Evolutionary conservation across 768 basidiomycete genomes (phyloP), one percentile per base, ranked within the genome.

Genomic region (Rickenella mellea): DNA sequence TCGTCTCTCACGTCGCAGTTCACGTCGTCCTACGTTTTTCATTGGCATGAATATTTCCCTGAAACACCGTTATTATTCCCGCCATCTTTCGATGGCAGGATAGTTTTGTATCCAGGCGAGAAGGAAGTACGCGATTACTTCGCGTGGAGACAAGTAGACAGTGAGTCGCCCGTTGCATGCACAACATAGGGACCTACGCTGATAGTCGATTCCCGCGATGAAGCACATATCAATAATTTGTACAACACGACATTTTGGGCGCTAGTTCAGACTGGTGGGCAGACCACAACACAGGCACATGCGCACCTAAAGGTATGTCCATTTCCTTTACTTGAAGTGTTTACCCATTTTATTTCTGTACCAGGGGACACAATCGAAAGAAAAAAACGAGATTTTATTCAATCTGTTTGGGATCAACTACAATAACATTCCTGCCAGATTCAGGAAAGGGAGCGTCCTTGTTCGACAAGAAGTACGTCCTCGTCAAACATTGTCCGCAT

Each of bases 211-310:
- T 6, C 8, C 39, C 39, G 48, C 43, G 44, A 39, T 48, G 19
- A 57, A 97, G 93, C 96, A 0, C 96, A 99, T 57, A 84, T 98
- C 57, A 99, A 99, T 57, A 99, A 99, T 57, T 65, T 99, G 19
- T 93, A 98, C 65, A 99, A 99, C 55, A 97, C 96, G 0, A 69
- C 67, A 0, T 99, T 98, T 55, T 98, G 94, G 96, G 86, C 91
- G 0, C 73, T 99, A 26, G 78, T 98, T 0, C 81, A 82, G 32
- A 72, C 86, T 51, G 85, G 81, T n/a, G 83, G 81, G 0, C 67
- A 85, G 57, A 79, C 78, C 1, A 79, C 82, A 1, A 69, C 78
- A 2, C 75, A 93, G 45, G 94, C 94, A 1, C 88, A 97, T 56
- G 74, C 77, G 22, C 76, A 76, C 1, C 69, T 99, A 5, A 73